Evolutionary conservation across 2,329 filamentous ascomycete genomes (phyloP), one percentile per base, ranked within the genome.

Genomic region (Fusarium sp.): DNA sequence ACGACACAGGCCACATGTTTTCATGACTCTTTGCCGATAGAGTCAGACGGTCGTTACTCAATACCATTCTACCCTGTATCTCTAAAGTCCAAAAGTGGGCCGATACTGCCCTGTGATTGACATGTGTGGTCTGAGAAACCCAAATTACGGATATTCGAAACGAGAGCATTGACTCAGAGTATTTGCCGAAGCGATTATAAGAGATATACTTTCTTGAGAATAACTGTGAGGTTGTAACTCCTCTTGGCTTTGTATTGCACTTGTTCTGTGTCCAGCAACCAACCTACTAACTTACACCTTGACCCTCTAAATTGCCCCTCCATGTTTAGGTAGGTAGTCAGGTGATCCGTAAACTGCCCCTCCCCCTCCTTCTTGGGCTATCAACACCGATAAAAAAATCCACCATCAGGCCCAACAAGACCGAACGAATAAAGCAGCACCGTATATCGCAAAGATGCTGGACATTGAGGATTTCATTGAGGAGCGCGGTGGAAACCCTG

Each of bases 401-500:
- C 65, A 69, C 65, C 61, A 46, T 54, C 50, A 51, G 58, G 60
- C 59, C 66, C 63, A 47, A 70, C 62, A 27, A 67, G 29, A 56
- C 25, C 38, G 58, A 64, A 56, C 55, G 32, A 63, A 62, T 55
- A 73, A 67, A 60, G 55, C 65, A 75, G 61, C 60, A 68, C 63
- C 42, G 38, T 30, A 62, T 68, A 54, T 53, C 59, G 63, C 60
- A 75, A 81, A 68, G 34, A 94, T 94, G 91, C 86, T 94, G 73
- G 92, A 95, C 84, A 86, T 94, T 59, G 86, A 88, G 74, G 92
- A 95, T 79, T 94, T 95, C 79, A 91, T 95, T 77, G 83, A 88
- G 79, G 94, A 98, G 82, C 92, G 94, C 76, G 96, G 95, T 73
- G 96, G 96, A 75, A 90, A 98, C 83, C 93, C 94, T 18, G 92